phyloP scores from a whole-genome alignment of 1,139 yeast genomes.

The Pichiaceae sp. region DNA sequence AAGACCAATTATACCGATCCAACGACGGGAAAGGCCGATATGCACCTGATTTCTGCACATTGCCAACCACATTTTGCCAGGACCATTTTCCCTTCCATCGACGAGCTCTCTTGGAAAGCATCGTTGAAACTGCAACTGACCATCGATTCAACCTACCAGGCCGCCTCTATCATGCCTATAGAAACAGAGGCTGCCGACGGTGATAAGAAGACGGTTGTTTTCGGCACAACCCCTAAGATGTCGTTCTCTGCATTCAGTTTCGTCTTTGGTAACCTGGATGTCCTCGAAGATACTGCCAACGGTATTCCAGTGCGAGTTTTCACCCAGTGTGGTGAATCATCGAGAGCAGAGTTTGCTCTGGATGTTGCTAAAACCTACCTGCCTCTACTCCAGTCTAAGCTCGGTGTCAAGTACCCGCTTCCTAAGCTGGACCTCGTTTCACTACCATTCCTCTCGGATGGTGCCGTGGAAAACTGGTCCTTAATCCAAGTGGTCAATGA shows the following conservation, averaged over 20 bases:
- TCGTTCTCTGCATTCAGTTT: conserved; percentile 58
- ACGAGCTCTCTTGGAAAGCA: conserved; percentile 49
- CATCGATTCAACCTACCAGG: conserved; percentile 37
- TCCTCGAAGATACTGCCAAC: conserved; percentile 29
- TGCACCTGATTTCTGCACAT: conserved; percentile 56
- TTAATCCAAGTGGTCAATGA: conserved; percentile 49
- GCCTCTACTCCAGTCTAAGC: conserved; percentile 34
- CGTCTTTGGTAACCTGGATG: conserved; percentile 56
- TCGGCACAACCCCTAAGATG: conserved; percentile 49
- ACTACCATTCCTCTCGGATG: conserved; percentile 62
- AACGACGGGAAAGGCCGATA: conserved; percentile 37
- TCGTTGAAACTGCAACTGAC: conserved; percentile 39
- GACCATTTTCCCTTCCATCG: conserved; percentile 55
- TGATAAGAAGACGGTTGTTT: conserved; percentile 29
- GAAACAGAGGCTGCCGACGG: conserved; percentile 14
- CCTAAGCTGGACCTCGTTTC: conserved; percentile 57
- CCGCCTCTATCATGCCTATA: conserved; percentile 39
- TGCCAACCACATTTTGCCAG: conserved; percentile 62
- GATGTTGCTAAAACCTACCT: conserved; percentile 36
- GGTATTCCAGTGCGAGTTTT: conserved; percentile 41
- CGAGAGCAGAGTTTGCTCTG: conserved; percentile 38
- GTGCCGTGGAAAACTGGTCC: conserved; percentile 78
- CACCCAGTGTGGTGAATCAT: conserved; percentile 46
- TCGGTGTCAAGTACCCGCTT: conserved; percentile 44
- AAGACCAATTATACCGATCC: conserved; percentile 53